A percentile compares a stretch with the other conserved stretches of the same genome.
These are phyloP conservation scores for Taiwanofungus camphoratus DNA, from an alignment of 1,284 basidiomycete genomes.

Conservation along the genomic window DNA sequence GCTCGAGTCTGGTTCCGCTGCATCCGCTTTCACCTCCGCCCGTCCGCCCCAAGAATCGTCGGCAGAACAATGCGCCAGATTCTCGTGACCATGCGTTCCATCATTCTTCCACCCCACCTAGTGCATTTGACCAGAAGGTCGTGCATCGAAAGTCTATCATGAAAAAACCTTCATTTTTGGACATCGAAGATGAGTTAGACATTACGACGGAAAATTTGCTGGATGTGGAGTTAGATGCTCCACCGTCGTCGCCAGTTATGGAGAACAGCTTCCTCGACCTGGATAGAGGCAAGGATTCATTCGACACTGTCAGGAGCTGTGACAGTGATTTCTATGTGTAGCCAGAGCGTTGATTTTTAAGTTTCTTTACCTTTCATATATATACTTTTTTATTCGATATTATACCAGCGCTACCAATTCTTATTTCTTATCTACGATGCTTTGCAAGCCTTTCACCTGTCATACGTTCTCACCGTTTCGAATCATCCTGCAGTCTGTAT, in stretches of 20 bases:
- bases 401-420: slow-evolving; percentile 10
- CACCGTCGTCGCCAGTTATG: slow-evolving; percentile 18
- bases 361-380: slow-evolving; percentile 16
- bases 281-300: slow-evolving; percentile 47
- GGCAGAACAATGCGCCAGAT: slow-evolving; percentile 10
- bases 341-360: slow-evolving; percentile 13
- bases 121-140: slow-evolving; percentile 23
- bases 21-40: slow-evolving; percentile 35
- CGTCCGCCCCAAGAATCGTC: slow-evolving; percentile 14
- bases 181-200: slow-evolving; percentile 48
- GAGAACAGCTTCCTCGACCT: slow-evolving; percentile 62
- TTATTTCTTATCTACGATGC: not conserved
- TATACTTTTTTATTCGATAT: slow-evolving; percentile 24
- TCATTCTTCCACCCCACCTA: slow-evolving; percentile 20
- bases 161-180: slow-evolving; percentile 66
- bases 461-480: too few species aligned
- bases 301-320: slow-evolving; percentile 50
- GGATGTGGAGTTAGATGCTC: slow-evolving; percentile 15
- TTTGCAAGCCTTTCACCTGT: not conserved
- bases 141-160: slow-evolving; percentile 36
- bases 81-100: slow-evolving; percentile 9
- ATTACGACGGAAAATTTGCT: slow-evolving; percentile 29
- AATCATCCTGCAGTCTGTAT: too few species aligned
- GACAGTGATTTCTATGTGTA: slow-evolving; percentile 27
- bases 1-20: slow-evolving; percentile 28